A percentile compares a stretch with the other conserved stretches of the same genome.
Evolutionary conservation across 768 basidiomycete genomes (phyloP).

Genomic region (Albatrellus ellisii): DNA sequence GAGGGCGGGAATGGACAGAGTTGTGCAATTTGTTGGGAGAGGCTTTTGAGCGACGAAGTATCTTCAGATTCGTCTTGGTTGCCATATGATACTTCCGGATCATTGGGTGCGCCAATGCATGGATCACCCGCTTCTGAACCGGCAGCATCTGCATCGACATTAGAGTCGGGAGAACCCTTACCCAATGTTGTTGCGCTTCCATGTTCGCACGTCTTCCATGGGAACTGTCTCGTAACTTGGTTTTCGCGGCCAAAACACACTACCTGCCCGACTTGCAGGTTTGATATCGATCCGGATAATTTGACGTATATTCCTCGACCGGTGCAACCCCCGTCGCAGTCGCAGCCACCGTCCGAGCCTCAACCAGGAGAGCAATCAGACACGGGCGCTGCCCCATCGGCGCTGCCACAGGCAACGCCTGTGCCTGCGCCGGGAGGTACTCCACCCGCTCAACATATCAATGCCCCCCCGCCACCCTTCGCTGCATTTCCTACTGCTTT

Average conservation of each 20-base stretch:
- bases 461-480: too few species aligned
- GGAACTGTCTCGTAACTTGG: constrained; percentile 70
- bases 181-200: constrained; percentile 54
- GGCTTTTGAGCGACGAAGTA: constrained; percentile 27
- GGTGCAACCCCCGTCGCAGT: too few species aligned
- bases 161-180: constrained; percentile 9
- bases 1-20: constrained; percentile 23
- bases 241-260: constrained; percentile 68
- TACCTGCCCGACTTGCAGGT: constrained; percentile 75
- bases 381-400: too few species aligned
- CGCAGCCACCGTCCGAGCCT: too few species aligned
- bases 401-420: too few species aligned
- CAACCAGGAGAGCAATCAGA: too few species aligned
- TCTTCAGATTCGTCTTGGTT: neutral
- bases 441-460: too few species aligned
- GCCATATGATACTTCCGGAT: too few species aligned
- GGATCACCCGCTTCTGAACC: constrained; percentile 8
- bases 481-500: too few species aligned
- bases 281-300: constrained; percentile 72
- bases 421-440: too few species aligned
- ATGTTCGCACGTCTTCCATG: constrained; percentile 75
- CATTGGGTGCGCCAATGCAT: neutral
- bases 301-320: constrained; percentile 30
- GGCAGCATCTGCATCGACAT: constrained; percentile 3
- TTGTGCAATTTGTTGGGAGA: constrained; percentile 74